Conservation (phyloP, 306 rosid genomes). For the Glycine latifolia region DNA sequence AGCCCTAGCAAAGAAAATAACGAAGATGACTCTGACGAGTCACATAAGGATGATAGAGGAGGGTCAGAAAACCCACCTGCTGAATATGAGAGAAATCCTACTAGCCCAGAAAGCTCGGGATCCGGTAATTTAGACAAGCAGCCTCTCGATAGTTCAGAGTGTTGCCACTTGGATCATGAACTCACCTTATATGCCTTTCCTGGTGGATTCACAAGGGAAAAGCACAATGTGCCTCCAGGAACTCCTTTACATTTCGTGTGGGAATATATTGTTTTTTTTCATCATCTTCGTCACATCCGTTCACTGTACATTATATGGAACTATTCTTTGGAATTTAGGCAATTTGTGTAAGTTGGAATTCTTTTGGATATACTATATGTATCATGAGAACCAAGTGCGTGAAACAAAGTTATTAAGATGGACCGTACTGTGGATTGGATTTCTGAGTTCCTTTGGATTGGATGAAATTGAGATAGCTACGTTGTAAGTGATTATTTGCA, state of each 20-base stretch:
- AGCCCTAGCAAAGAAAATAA: constrained; percentile 70
- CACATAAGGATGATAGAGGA: constrained; percentile 56
- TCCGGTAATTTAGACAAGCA: constrained; percentile 65
- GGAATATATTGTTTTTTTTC: constrained; percentile 51
- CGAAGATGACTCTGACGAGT: constrained; percentile 64
- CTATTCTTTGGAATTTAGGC: constrained; percentile 57
- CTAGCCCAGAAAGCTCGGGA: constrained; percentile 69
- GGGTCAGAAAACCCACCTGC: constrained; percentile 57
- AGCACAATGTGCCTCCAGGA: constrained; percentile 44
- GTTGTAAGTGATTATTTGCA: constrained; percentile 26
- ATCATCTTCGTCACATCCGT: constrained; percentile 49
- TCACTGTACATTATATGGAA: constrained; percentile 59
- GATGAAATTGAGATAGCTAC: not conserved
- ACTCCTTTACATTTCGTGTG: constrained; percentile 46
- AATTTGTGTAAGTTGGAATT: constrained; percentile 51
- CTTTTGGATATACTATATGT: constrained; percentile 39
- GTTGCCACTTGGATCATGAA: constrained; percentile 45
- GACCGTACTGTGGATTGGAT: constrained; percentile 29
- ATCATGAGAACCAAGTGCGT: constrained; percentile 39
- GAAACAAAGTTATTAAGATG: constrained; percentile 32
- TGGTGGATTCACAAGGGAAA: constrained; percentile 37
- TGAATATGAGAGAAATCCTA: constrained; percentile 59
- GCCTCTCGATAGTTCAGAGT: constrained; percentile 57
- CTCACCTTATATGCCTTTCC: constrained; percentile 40
- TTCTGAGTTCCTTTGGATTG: constrained; percentile 31